Conservation (phyloP, 495 filamentous ascomycete genomes). For the Penicillium simplicissimum region DNA sequence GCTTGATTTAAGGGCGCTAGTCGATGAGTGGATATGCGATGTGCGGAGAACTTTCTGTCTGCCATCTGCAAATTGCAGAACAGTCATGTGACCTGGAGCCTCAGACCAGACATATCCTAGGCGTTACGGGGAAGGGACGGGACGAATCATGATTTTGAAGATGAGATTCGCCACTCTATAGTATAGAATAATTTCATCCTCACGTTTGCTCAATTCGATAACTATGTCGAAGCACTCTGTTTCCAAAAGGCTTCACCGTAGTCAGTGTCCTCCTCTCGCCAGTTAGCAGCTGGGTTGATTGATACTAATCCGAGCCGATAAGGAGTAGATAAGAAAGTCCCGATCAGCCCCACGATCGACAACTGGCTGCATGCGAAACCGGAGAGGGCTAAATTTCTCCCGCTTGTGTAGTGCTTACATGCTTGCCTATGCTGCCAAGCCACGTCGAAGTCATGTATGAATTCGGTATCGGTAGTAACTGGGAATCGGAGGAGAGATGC, state of each 20-base stretch:
- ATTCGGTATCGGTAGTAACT: not conserved
- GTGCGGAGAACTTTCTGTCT: slow-evolving; percentile 3
- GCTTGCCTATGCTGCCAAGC: not conserved
- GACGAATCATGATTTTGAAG: not conserved
- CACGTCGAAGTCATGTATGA: too few relatives aligned
- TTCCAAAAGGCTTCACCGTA: too few relatives aligned
- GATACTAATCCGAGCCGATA: not conserved
- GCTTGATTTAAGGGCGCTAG: not conserved
- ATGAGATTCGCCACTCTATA: not conserved
- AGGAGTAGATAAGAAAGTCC: not conserved
- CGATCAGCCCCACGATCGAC: not conserved
- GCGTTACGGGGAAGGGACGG: too few relatives aligned
- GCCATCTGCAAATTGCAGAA: not conserved
- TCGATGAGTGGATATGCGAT: slow-evolving; percentile 3
- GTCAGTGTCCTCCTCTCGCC: too few relatives aligned
- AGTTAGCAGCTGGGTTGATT: too few relatives aligned
- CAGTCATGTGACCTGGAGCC: slow-evolving; percentile 2
- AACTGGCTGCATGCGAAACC: not conserved
- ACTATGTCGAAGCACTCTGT: not conserved
- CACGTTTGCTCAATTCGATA: not conserved
- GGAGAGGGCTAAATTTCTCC: not conserved
- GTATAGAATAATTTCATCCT: not conserved
- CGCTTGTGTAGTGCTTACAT: not conserved
- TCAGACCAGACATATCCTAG: not conserved
- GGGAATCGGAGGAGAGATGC: not conserved